Evolutionary conservation across 768 basidiomycete species (phyloP), one percentile per base, ranked within the genome.

Genomic region (Leccinum rimulosum): DNA sequence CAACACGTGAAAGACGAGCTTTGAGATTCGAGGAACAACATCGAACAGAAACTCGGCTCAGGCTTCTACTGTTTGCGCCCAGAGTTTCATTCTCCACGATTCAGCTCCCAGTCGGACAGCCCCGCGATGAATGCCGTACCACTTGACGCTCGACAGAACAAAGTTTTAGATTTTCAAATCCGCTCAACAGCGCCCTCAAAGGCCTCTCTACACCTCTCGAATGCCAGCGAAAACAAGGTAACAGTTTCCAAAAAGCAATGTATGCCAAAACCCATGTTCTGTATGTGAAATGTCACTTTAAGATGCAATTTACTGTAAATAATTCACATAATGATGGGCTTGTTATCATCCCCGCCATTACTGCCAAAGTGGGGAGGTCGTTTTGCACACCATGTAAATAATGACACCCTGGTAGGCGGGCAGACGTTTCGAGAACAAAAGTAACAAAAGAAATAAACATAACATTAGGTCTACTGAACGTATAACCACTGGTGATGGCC

Each of bases 401-500:
- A 14, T 35, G 2, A 43, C 17, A 15, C 8, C 25, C 52, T 25
- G 10, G 25, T 38, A 22, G 10, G n/a, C 53, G 40, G 15, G n/a
- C 15, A 9, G 30, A 54, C 3, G 30, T 45, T 48, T 48, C 12
- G 15, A 12, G 25, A 38, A 38, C n/a, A n/a, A n/a, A 38, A 38
- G 6, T 6, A 14, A 14, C 5, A 14, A 17, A 38, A 17, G 6
- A 8, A 48, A 14, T 14, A 15, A 27, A 49, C 15, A 27, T 15
- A 14, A 15, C 36, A 36, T 35, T 4, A 43, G n/a, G 19, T 17
- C 36, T 63, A 70, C 54, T 67, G n/a, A n/a, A n/a, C n/a, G 22
- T 22, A 22, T 22, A 22, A 22, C 22, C 22, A 22, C 22, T 22
- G 22, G 22, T 22, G 1, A 22, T 22, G 22, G 8, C 82, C 82